Evolutionary conservation across 768 basidiomycete genomes (phyloP).

Genomic region (Tylopilus balloui): DNA sequence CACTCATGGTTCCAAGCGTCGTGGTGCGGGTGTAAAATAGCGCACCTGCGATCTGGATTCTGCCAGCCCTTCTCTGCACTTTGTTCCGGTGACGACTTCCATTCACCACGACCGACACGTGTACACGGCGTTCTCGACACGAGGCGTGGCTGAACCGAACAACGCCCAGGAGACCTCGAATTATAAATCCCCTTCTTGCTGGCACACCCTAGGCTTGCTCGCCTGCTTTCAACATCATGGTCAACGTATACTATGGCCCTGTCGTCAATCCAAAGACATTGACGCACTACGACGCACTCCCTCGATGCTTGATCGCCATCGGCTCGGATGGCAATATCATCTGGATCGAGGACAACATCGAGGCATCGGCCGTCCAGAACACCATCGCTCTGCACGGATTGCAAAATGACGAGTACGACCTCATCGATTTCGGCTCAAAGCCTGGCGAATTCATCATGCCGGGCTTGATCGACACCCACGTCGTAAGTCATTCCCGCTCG

Average conservation of each 20-base stretch:
- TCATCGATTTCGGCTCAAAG: slow-evolving; percentile 34
- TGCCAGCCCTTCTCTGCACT: neutral
- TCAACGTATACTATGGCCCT: slow-evolving; percentile 51
- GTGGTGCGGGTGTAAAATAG: neutral
- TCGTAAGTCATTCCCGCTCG: slow-evolving; percentile 46
- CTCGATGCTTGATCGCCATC: slow-evolving; percentile 54
- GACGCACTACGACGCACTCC: slow-evolving; percentile 41
- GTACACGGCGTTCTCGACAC: neutral
- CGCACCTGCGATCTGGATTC: neutral
- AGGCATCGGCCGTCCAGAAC: slow-evolving; percentile 44
- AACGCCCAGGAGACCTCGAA: neutral
- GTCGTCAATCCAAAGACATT: slow-evolving; percentile 50
- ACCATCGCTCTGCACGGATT: slow-evolving; percentile 48
- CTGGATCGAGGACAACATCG: slow-evolving; percentile 66
- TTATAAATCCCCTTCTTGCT: neutral
- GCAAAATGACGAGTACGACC: slow-evolving; percentile 25
- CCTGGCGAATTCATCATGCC: slow-evolving; percentile 71
- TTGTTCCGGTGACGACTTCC: neutral
- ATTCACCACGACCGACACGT: neutral
- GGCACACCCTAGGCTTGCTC: neutral
- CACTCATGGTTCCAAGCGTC: too few species aligned
- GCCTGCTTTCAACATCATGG: slow-evolving; percentile 5
- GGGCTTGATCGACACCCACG: slow-evolving; percentile 88
- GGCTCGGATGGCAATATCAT: slow-evolving; percentile 50
- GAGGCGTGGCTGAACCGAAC: slow-evolving; percentile 1